phyloP scores from a whole-genome alignment of 2,329 filamentous ascomycete species.

The Meredithiella fracta region DNA sequence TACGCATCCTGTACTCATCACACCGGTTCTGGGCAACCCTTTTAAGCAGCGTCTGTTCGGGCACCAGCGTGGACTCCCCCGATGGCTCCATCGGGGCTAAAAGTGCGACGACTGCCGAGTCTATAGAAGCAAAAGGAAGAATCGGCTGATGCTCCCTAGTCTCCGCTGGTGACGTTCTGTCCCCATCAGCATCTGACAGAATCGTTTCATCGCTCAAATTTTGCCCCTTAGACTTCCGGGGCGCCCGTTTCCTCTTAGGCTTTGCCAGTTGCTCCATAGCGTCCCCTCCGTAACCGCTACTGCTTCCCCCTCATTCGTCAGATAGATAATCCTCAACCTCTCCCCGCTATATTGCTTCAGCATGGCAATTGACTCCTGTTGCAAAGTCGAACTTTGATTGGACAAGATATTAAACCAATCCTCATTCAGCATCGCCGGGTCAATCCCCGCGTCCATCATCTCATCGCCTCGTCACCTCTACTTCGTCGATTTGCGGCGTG shows the following conservation, averaged over 20 bases:
- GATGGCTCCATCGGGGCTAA: neutral
- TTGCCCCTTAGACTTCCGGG: slow-evolving; percentile 12
- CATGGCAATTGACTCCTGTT: slow-evolving; percentile 39
- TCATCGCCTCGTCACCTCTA: slow-evolving; percentile 33
- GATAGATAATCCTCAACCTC: slow-evolving; percentile 39
- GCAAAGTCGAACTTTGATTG: slow-evolving; percentile 40
- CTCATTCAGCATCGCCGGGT: slow-evolving; percentile 32
- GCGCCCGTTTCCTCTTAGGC: slow-evolving; percentile 13
- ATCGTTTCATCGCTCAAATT: slow-evolving; percentile 5
- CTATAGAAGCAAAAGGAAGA: neutral
- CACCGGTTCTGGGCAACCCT: neutral
- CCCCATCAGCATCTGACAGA: neutral
- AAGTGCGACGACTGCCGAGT: neutral
- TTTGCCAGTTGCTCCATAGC: too few relatives aligned
- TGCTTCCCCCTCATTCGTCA: slow-evolving; percentile 16
- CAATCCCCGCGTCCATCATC: slow-evolving; percentile 33
- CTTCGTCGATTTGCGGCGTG: slow-evolving; percentile 13
- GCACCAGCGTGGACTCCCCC: neutral
- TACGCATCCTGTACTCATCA: slow-evolving; percentile 23
- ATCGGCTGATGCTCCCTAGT: neutral
- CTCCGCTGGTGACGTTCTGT: neutral
- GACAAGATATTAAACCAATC: slow-evolving; percentile 45
- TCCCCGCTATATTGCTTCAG: slow-evolving; percentile 41
- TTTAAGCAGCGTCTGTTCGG: neutral
- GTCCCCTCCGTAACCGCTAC: neutral